phyloP scores from a whole-genome alignment of 2,329 filamentous ascomycete species.

The Amesomyces nigricolor region DNA sequence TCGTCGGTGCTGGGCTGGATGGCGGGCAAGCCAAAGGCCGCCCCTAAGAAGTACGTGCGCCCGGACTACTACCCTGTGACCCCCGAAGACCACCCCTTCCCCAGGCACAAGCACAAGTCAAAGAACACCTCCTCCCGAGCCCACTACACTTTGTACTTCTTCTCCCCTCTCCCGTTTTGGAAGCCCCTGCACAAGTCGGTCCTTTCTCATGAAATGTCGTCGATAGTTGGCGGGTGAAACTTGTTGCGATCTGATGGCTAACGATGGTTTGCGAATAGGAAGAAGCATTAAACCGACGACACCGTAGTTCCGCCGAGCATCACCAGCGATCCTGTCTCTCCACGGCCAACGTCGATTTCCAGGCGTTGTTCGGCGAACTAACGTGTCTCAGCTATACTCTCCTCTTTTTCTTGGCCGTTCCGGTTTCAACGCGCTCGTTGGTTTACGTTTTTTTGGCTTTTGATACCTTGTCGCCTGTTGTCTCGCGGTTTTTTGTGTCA shows the following conservation, averaged over 20 bases:
- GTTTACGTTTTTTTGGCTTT: conserved; percentile 17
- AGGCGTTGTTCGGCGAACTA: no score
- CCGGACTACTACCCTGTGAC: background rate
- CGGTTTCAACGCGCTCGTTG: no score
- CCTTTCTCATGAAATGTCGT: background rate
- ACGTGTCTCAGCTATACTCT: no score
- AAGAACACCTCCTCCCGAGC: background rate
- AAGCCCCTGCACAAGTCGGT: conserved; percentile 6
- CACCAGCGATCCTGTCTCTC: no score
- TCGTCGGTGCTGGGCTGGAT: conserved; percentile 33
- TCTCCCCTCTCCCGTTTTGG: background rate
- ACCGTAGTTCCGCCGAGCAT: background rate
- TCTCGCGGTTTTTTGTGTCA: conserved; percentile 10
- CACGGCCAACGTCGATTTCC: no score
- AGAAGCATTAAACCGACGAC: conserved; percentile 14
- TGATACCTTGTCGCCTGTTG: conserved; percentile 28
- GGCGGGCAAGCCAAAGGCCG: conserved; percentile 30
- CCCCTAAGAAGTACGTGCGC: conserved; percentile 31
- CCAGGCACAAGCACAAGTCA: background rate
- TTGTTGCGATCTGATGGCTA: conserved; percentile 1
- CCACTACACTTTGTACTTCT: conserved; percentile 1
- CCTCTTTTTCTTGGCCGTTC: background rate
- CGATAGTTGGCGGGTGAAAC: background rate
- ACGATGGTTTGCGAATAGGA: conserved; percentile 6
- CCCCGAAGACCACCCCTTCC: background rate